Base-by-base conservation (phyloP, 441 rosid species). In the Raphanus hybrid region DNA sequence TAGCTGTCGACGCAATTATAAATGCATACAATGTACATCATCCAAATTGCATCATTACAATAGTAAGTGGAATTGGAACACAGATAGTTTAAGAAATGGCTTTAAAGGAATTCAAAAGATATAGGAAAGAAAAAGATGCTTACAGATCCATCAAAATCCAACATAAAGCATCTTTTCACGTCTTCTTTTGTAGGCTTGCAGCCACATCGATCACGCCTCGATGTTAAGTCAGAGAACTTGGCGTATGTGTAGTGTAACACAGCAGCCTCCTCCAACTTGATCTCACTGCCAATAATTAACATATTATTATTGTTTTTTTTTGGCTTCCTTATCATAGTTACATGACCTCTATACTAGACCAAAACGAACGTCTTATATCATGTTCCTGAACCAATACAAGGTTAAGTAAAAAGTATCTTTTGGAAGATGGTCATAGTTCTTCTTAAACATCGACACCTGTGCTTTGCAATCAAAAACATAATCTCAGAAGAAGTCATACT, bases 181-280 rank as follows among this genome's bases (percentile, higher is more conserved):
- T 88, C 95, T 77, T 90, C 95, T 83, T 86, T 88, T 8, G 92
- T 90, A 52, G 95, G 92, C 83, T 90, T 90, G 86, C 95, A 90
- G 81, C 92, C 92, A 75, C 95, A 90, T 14, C 92, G 84, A 63
- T 87, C 92, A 78, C 89, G 92, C 69, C 95, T 85, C 15, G 92
- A 88, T 69, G 92, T 90, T 75, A 90, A 77, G 82, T 88, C 94
- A 12, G 92, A 90, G 73, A 87, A 90, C 81, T 86, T 86, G 74
- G 94, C 87, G 59, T 90, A 90, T 3, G 95, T 90, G 80, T 90
- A 90, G 67, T 90, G 95, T 8, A 90, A 85, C 39, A 90, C 90
- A 80, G 95, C 95, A 69, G 90, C 95, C 83, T 90, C 92, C 71
- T 90, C 92, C 85, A 90, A 63, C 82, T 88, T 90, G 80, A 90